A percentile compares a stretch with the other conserved stretches of the same genome.
phyloP scores from a whole-genome alignment of 2,329 filamentous ascomycete genomes.

The Ophiocordyceps camponoti-rufipedis region DNA sequence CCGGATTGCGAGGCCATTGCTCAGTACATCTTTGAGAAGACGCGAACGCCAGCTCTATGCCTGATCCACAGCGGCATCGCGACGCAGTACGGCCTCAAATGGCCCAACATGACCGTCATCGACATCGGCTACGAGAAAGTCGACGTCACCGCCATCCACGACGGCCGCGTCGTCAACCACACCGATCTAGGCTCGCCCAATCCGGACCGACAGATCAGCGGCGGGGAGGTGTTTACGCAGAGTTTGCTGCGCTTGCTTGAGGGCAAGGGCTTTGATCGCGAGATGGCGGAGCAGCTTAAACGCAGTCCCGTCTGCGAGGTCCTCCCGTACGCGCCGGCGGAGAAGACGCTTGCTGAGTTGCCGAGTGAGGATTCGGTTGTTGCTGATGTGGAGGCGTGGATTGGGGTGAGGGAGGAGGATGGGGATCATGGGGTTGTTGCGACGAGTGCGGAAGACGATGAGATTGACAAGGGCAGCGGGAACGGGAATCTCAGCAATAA shows the following conservation, averaged over 20 bases:
- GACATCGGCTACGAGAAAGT: conserved; percentile 88
- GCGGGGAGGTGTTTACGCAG: conserved; percentile 74
- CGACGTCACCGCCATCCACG: conserved; percentile 77
- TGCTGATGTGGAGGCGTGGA: background rate
- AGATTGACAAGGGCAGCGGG: background rate
- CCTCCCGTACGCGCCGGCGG: conserved; percentile 32
- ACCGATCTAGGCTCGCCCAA: conserved; percentile 41
- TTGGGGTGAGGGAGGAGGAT: too few species aligned
- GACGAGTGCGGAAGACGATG: background rate
- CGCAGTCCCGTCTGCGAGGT: conserved; percentile 49
- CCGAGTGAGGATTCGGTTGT: conserved; percentile 20
- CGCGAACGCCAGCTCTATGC: conserved; percentile 81
- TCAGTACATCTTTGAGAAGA: conserved; percentile 94
- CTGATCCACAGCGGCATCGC: conserved; percentile 80
- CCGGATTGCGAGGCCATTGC: conserved; percentile 76
- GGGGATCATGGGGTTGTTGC: too few species aligned
- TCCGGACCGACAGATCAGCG: conserved; percentile 37
- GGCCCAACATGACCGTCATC: conserved; percentile 63
- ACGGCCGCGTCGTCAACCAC: conserved; percentile 56
- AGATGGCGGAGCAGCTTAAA: conserved; percentile 56
- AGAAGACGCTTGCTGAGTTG: conserved; percentile 27
- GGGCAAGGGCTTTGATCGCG: conserved; percentile 37
- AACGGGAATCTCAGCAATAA: background rate
- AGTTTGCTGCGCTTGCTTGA: conserved; percentile 50
- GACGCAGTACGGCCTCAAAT: conserved; percentile 65